These are phyloP conservation scores for Suhomyces xylopsoci DNA, from an alignment of 805 yeast genomes.

Conservation along the genomic window DNA sequence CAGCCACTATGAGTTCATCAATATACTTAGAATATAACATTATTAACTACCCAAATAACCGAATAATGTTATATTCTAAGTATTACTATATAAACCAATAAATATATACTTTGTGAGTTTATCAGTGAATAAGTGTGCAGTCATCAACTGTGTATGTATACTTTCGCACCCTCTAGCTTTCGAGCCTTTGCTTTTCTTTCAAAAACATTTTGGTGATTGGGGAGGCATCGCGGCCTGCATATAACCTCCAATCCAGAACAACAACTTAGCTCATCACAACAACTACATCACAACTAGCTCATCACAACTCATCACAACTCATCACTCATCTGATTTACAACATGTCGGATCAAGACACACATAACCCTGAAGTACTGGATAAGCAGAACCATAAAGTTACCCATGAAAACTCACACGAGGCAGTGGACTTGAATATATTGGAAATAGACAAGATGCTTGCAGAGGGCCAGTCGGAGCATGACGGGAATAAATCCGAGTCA, in stretches of 20 bases:
- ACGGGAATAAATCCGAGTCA: neutral
- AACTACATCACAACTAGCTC: neutral
- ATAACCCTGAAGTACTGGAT: neutral
- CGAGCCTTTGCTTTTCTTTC: too few relatives aligned
- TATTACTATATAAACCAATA: too few relatives aligned
- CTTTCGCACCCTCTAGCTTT: too few relatives aligned
- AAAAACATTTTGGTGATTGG: too few relatives aligned
- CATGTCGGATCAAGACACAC: neutral
- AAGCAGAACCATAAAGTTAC: neutral
- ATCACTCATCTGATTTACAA: neutral
- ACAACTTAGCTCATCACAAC: neutral
- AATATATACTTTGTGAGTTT: too few relatives aligned
- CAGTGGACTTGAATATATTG: constrained; percentile 6
- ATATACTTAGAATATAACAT: too few relatives aligned
- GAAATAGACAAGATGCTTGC: constrained; percentile 20
- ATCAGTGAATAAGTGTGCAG: too few relatives aligned
- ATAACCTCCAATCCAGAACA: neutral
- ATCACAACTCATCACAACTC: too few relatives aligned
- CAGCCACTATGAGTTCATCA: too few relatives aligned
- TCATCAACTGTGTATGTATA: too few relatives aligned
- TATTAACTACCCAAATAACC: too few relatives aligned
- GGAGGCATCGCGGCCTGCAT: neutral
- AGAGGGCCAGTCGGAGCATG: constrained; percentile 5
- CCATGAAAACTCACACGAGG: neutral
- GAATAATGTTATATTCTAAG: too few relatives aligned